phyloP scores from a whole-genome alignment of 2,329 filamentous ascomycete genomes.

The Aspergillus hortae region DNA sequence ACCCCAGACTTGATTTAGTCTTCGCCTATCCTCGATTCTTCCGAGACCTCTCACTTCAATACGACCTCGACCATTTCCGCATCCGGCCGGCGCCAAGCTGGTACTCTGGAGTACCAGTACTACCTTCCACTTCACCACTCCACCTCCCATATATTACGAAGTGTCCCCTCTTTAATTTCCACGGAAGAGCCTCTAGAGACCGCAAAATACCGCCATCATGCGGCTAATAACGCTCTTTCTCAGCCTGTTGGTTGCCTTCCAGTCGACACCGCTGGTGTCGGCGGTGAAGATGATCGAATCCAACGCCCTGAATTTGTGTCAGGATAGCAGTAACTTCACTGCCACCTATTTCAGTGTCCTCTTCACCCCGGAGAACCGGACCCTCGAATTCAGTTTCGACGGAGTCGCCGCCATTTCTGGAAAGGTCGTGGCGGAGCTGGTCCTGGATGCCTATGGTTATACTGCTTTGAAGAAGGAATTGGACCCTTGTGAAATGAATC shows the following conservation, averaged over 20 bases:
- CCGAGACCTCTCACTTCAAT: slow-evolving; percentile 8
- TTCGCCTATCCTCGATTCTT: slow-evolving; percentile 2
- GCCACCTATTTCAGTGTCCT: slow-evolving; percentile 81
- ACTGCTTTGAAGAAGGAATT: slow-evolving; percentile 63
- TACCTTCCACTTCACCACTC: slow-evolving; percentile 1
- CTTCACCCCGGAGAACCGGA: slow-evolving; percentile 62
- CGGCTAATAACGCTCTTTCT: slow-evolving; percentile 31
- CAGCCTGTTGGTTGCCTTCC: slow-evolving; percentile 38
- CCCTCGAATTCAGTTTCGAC: slow-evolving; percentile 68
- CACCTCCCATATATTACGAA: slow-evolving; percentile 6
- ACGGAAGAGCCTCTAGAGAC: slow-evolving; percentile 2
- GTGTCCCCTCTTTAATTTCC: slow-evolving; percentile 1
- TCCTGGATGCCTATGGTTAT: slow-evolving; percentile 80
- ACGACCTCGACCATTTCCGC: slow-evolving; percentile 25
- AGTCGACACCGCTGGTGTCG: slow-evolving; percentile 49
- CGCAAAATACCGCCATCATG: slow-evolving; percentile 24
- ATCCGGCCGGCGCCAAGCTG: slow-evolving; percentile 32
- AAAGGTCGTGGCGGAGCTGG: slow-evolving; percentile 72
- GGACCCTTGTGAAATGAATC: slow-evolving; percentile 68
- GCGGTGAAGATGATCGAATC: slow-evolving; percentile 71
- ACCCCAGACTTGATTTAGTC: slow-evolving; percentile 4
- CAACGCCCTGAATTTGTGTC: slow-evolving; percentile 78
- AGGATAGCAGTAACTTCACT: slow-evolving; percentile 77
- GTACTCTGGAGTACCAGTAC: slow-evolving; percentile 29
- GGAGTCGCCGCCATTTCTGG: slow-evolving; percentile 80